Evolutionary conservation across 305 asterid genomes (phyloP).

Genomic region (Solanum hybrid): DNA sequence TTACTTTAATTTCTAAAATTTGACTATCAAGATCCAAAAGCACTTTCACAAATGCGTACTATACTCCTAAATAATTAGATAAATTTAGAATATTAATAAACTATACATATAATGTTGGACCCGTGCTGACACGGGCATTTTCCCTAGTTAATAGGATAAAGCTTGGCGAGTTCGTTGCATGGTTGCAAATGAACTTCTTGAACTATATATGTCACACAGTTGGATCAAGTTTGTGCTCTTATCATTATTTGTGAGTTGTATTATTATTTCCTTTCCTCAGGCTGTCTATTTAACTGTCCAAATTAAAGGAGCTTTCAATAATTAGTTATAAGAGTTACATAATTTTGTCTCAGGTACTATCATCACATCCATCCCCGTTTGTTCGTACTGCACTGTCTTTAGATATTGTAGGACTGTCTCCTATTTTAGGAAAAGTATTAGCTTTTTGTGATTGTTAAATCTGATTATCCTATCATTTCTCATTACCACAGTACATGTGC

Average conservation of each 20-base stretch:
- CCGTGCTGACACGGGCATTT: no score
- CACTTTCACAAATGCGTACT: no score
- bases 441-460: background rate
- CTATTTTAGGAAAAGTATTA: conserved; percentile 28
- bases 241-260: background rate
- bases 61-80: no score
- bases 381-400: conserved; percentile 34
- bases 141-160: conserved; percentile 37
- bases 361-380: conserved; percentile 25
- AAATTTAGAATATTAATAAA: no score
- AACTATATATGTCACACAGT: conserved; percentile 56
- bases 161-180: conserved; percentile 75
- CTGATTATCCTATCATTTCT: background rate
- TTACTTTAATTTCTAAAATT: no score
- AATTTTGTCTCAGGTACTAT: conserved; percentile 15
- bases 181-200: conserved; percentile 71
- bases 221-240: conserved; percentile 17
- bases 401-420: conserved; percentile 33
- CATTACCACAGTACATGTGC: background rate
- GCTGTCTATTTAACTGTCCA: background rate
- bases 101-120: no score
- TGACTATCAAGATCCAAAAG: no score
- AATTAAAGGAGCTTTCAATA: background rate
- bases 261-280: background rate
- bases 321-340: background rate